Percentiles rank a stretch among this genome's conserved stretches.
These are phyloP conservation scores for Amanita rimosa DNA, from an alignment of 768 basidiomycete species.

Conservation along the genomic window DNA sequence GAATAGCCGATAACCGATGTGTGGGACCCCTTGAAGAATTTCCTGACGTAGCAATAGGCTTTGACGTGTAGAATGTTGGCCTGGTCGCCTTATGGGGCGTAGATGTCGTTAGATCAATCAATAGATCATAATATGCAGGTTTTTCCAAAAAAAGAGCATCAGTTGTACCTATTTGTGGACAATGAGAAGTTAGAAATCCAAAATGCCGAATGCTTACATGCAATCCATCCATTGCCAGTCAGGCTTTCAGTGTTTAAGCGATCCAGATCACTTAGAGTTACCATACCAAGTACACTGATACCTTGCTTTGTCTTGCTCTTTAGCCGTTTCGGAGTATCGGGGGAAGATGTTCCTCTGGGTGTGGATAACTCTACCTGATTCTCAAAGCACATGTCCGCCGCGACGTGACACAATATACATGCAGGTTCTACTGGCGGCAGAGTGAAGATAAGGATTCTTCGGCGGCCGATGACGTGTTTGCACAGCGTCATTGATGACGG, in stretches of 20 bases:
- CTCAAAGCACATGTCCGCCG: conserved; percentile 39
- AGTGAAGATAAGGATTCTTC: conserved; percentile 71
- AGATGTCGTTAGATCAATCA: conserved; percentile 69
- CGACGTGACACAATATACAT: conserved; percentile 65
- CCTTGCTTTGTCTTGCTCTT: conserved; percentile 37
- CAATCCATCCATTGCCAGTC: conserved; percentile 69
- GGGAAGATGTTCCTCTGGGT: not conserved
- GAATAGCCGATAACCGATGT: conserved; percentile 47
- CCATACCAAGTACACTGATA: conserved; percentile 66
- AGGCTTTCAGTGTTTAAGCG: conserved; percentile 43
- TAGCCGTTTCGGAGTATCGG: conserved; percentile 10
- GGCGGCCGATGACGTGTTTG: conserved; percentile 67
- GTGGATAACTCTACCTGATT: conserved; percentile 21
- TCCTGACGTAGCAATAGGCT: conserved; percentile 25
- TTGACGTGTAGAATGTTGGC: conserved; percentile 56
- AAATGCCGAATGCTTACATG: conserved; percentile 35
- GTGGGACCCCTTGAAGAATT: conserved; percentile 25
- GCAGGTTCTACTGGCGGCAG: conserved; percentile 72
- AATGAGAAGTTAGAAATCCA: not conserved
- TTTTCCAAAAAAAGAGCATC: conserved; percentile 80
- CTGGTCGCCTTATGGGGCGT: conserved; percentile 48
- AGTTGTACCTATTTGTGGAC: conserved; percentile 43
- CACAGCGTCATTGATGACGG: conserved; percentile 71
- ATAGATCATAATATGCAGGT: conserved; percentile 66
- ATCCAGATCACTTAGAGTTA: conserved; percentile 66